Conservation (phyloP, 768 basidiomycete species). For the Termitomyces heimii region DNA sequence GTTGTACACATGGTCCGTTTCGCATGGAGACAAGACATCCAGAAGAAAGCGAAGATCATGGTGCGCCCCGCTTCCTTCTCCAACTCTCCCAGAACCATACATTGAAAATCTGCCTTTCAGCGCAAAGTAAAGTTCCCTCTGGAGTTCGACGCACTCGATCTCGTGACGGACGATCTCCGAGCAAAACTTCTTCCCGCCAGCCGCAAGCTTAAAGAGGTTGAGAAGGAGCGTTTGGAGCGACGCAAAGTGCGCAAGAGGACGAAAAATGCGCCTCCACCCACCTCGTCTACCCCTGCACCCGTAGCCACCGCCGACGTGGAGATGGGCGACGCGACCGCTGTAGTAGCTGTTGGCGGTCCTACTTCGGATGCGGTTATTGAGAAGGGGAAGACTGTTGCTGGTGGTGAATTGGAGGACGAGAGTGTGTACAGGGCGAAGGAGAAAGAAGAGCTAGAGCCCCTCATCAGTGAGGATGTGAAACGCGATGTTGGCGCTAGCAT, state of each 20-base stretch:
- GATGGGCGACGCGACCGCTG: conserved; percentile 32
- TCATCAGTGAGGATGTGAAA: conserved; percentile 60
- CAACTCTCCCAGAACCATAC: background rate
- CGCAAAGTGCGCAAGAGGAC: conserved; percentile 76
- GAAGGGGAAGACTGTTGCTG: conserved; percentile 23
- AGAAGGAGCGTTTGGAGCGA: conserved; percentile 80
- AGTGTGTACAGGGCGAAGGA: conserved; percentile 59
- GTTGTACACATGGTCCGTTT: conserved; percentile 96
- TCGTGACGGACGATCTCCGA: conserved; percentile 76
- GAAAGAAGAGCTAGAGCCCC: conserved; percentile 50
- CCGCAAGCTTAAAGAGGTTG: conserved; percentile 68
- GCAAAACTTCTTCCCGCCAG: conserved; percentile 66
- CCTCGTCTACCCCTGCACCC: conserved; percentile 18
- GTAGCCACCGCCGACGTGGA: conserved; percentile 36
- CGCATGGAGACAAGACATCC: conserved; percentile 87
- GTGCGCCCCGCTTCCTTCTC: conserved; percentile 27
- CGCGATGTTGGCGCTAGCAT: conserved; percentile 68
- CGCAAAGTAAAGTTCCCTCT: conserved; percentile 89
- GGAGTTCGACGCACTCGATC: conserved; percentile 82
- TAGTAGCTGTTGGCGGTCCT: conserved; percentile 14
- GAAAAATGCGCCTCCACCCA: conserved; percentile 33
- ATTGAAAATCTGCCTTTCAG: conserved; percentile 25
- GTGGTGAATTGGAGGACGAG: conserved; percentile 61
- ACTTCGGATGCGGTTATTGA: conserved; percentile 17
- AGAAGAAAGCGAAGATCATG: conserved; percentile 97